These are phyloP conservation scores for Sisymbrium altissimum DNA, from an alignment of 345 rosid species.

Conservation along the genomic window DNA sequence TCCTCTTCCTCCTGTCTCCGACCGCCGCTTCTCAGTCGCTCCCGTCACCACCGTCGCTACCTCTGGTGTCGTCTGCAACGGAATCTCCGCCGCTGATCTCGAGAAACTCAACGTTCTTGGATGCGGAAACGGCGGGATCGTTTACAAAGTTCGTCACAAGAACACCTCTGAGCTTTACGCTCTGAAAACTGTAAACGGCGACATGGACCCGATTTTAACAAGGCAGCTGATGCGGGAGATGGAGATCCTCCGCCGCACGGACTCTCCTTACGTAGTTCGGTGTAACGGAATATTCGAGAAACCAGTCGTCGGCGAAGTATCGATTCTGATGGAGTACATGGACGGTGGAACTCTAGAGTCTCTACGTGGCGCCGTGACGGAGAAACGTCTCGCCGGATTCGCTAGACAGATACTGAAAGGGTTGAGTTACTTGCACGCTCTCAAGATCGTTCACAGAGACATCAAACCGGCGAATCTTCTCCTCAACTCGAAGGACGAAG, in stretches of 20 bases:
- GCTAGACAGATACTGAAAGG: slow-evolving; percentile 69
- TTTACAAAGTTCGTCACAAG: slow-evolving; percentile 68
- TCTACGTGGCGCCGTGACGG: slow-evolving; percentile 51
- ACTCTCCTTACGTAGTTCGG: slow-evolving; percentile 58
- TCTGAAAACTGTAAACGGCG: slow-evolving; percentile 59
- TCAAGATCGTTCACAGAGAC: slow-evolving; percentile 75
- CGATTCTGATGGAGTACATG: slow-evolving; percentile 79
- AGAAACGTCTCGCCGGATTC: slow-evolving; percentile 42
- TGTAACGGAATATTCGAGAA: slow-evolving; percentile 61
- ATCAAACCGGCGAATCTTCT: slow-evolving; percentile 79
- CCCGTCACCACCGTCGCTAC: neutral
- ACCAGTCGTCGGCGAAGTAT: slow-evolving; percentile 56
- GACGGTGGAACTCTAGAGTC: slow-evolving; percentile 69
- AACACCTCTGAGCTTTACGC: slow-evolving; percentile 58
- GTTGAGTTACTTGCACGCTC: slow-evolving; percentile 56
- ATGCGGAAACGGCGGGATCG: slow-evolving; percentile 83
- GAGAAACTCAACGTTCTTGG: slow-evolving; percentile 72
- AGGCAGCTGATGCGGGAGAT: slow-evolving; percentile 69
- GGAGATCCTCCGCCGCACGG: slow-evolving; percentile 77
- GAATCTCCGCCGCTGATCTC: slow-evolving; percentile 43
- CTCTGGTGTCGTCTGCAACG: slow-evolving; percentile 4
- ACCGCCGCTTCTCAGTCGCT: slow-evolving; percentile 19
- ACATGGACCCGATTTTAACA: slow-evolving; percentile 51
- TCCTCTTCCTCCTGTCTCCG: slow-evolving; percentile 48
- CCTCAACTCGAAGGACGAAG: slow-evolving; percentile 51